These are phyloP conservation scores for Chlorella variabilis DNA, from an alignment of 163 green algal species.

Conservation along the genomic window DNA sequence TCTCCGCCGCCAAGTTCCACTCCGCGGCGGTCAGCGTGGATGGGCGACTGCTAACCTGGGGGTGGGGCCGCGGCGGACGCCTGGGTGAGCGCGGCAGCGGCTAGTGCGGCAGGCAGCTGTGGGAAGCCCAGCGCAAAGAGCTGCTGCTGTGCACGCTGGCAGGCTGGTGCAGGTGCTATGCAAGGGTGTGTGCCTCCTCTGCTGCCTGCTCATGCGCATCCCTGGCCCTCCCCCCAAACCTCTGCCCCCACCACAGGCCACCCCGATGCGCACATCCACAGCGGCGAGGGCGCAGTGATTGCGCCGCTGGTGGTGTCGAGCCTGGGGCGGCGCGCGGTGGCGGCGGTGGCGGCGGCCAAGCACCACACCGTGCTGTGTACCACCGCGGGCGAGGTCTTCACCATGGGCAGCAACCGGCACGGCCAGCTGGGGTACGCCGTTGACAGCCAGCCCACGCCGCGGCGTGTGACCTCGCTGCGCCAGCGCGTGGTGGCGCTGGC, in stretches of 20 bases:
- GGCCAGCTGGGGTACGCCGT: constrained; percentile 79
- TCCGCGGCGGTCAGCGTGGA: constrained; percentile 72
- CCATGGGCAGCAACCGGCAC: constrained; percentile 78
- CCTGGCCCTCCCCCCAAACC: not conserved
- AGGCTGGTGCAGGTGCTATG: not conserved
- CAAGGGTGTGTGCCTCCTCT: too few species aligned
- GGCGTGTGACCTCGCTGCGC: constrained; percentile 61
- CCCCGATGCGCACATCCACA: constrained; percentile 83
- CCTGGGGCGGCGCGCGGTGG: constrained; percentile 60
- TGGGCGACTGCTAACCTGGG: constrained; percentile 87
- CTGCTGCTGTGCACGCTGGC: too few species aligned
- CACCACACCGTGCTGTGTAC: constrained; percentile 86
- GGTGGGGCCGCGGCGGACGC: constrained; percentile 86
- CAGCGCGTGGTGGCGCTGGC: constrained; percentile 67
- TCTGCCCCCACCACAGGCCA: constrained; percentile 60
- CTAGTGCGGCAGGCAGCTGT: too few species aligned
- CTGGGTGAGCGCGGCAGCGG: constrained; percentile 80
- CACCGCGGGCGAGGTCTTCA: constrained; percentile 79
- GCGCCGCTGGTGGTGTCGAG: constrained; percentile 68
- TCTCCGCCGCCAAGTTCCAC: constrained; percentile 91
- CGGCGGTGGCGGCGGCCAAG: constrained; percentile 81
- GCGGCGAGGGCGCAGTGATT: constrained; percentile 84
- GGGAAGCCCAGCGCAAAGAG: too few species aligned
- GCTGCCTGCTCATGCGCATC: not conserved
- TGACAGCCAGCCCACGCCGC: constrained; percentile 79